Conservation (phyloP, 2,329 filamentous ascomycete genomes). For the Sporothrix pallida region DNA sequence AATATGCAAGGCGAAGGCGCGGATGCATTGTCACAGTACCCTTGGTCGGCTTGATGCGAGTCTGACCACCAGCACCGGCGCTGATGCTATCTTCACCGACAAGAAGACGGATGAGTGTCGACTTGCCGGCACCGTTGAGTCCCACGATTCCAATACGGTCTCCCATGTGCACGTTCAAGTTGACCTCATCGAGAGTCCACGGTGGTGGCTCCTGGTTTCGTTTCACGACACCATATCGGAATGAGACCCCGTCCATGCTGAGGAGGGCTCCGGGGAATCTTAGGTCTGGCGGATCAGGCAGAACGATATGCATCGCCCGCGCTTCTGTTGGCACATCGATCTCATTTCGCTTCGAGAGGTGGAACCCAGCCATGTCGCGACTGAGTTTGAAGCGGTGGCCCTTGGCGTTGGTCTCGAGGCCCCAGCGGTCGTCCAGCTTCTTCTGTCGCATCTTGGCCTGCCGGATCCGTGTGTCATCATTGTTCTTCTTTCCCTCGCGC, state of each 20-base stretch:
- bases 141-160: slow-evolving; percentile 78
- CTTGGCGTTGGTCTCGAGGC: slow-evolving; percentile 72
- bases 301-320: slow-evolving; percentile 59
- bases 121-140: slow-evolving; percentile 82
- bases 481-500: slow-evolving; percentile 74
- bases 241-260: slow-evolving; percentile 71
- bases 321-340: slow-evolving; percentile 73
- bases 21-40: slow-evolving; percentile 67
- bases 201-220: slow-evolving; percentile 40
- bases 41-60: slow-evolving; percentile 6
- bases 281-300: slow-evolving; percentile 71
- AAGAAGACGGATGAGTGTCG: slow-evolving; percentile 74
- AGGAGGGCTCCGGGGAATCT: slow-evolving; percentile 77
- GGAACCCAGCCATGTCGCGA: slow-evolving; percentile 69
- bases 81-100: slow-evolving; percentile 62
- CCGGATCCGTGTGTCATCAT: slow-evolving; percentile 84
- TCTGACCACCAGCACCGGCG: slow-evolving; percentile 52
- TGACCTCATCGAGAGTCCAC: slow-evolving; percentile 64
- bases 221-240: slow-evolving; percentile 59
- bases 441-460: slow-evolving; percentile 85
- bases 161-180: slow-evolving; percentile 72
- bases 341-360: slow-evolving; percentile 63
- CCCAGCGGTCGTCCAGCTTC: slow-evolving; percentile 82
- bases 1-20: slow-evolving; percentile 69
- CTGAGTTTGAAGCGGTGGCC: slow-evolving; percentile 83